Conservation (phyloP, 2,329 filamentous ascomycete species). For the Dothideomycetidae sp. region DNA sequence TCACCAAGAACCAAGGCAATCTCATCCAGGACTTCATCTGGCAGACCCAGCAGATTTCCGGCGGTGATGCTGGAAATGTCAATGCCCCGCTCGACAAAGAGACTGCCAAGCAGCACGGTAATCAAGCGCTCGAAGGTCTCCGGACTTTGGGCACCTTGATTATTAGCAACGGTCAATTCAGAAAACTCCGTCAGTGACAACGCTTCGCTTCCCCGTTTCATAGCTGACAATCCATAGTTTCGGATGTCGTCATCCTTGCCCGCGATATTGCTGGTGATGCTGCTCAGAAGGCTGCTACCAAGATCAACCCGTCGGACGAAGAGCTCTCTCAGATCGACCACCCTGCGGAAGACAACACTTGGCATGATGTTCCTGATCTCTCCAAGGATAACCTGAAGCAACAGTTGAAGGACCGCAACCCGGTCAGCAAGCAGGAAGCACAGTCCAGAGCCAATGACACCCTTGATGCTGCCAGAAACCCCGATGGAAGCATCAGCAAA, state of each 20-base stretch:
- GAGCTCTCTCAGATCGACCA: constrained; percentile 61
- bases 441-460: constrained; percentile 44
- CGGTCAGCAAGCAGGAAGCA: constrained; percentile 43
- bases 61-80: constrained; percentile 47
- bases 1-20: constrained; percentile 92
- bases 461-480: constrained; percentile 38
- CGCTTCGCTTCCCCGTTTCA: neutral
- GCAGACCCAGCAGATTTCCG: constrained; percentile 66
- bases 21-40: constrained; percentile 94
- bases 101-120: constrained; percentile 64
- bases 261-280: constrained; percentile 89
- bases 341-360: constrained; percentile 82
- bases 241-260: constrained; percentile 64
- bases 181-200: constrained; percentile 61
- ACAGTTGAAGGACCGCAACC: constrained; percentile 46
- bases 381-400: constrained; percentile 55
- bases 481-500: constrained; percentile 38
- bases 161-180: constrained; percentile 91
- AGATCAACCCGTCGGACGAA: constrained; percentile 65
- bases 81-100: constrained; percentile 59
- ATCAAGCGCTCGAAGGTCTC: constrained; percentile 70
- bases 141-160: constrained; percentile 77
- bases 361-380: constrained; percentile 75
- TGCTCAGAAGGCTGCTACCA: constrained; percentile 61
- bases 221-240: constrained; percentile 36